Base-by-base conservation (phyloP, 2,329 filamentous ascomycete genomes). In the Cordyceps cateniannulata region DNA sequence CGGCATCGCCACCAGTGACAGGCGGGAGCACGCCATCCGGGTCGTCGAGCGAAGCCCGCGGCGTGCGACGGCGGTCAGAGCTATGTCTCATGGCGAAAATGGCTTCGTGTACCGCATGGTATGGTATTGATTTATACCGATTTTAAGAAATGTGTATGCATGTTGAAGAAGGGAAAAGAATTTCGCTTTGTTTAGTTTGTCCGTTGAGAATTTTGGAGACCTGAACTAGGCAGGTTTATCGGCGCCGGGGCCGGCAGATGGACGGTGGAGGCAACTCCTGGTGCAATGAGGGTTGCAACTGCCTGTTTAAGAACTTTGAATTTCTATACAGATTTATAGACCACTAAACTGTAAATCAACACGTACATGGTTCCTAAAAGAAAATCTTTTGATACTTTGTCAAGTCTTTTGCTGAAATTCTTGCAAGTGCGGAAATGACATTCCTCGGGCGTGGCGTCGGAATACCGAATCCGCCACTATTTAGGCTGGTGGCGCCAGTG, bases 11-110 rank as follows among this genome's bases (percentile, higher is more conserved):
- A 2, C 6, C 22, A 2, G 10, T 60, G 45, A 20, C 32, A 18
- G 56, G 50, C 32, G 58, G 58, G 10, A 54, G 50, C 35, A 60
- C 29, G 49, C 49, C 58, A 38, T 53, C 58, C n/a, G 49, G 38
- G 40, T 48, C 40, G 38, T 53, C 49, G 22, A 53, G 16, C 16
- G 49, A 53, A 4, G 49, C 27, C 48, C 24, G 48, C 24, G 35
- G 47, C 40, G 47, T 24, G 12, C 8, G 25, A 25, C 35, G 47
- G 48, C 49, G 48, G 49, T 53, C 40, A 14, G 38, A 10, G 40
- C 20, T 25, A 22, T 27, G 40, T 29, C 16, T 60, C 57, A 60
- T 60, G 20, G 35, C 20, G 16, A 59, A 25, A 22, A 22, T 20
- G 20, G 2, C 4, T 4, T 9, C 25, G 24, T 32, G 32, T 22